Evolutionary conservation across 345 rosid species (phyloP), one percentile per base, ranked within the genome.

Genomic region (Noccaea caerulescens): DNA sequence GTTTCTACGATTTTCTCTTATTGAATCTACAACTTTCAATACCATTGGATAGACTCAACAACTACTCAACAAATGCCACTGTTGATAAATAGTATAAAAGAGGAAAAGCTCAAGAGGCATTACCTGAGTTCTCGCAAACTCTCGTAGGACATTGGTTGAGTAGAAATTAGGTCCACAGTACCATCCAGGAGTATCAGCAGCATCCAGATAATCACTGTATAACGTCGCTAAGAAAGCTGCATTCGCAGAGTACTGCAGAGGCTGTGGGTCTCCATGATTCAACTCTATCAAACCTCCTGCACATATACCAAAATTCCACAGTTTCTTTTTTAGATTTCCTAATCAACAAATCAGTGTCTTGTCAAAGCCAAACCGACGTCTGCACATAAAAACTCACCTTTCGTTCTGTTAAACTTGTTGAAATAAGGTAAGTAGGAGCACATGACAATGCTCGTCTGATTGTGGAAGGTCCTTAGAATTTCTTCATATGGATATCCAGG

Each of bases 171-270:
- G 95, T 36, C 98, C 98, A 76, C 98, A 91, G 58, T 88, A 88
- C 97, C 98, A 91, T 75, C 97, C 99, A 50, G 97, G 98, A 69
- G 97, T 89, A 82, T 91, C 92, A 34, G 96, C 92, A 81, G 96
- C 97, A 44, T 91, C 98, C 39, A 94, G 93, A 79, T 91, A 94
- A 82, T 94, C 99, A 72, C 91, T 85, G 61, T 71, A 94, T 12
- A 89, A 34, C 4, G 92, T 61, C 0, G 99, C 99, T 64, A 94
- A 77, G 82, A 88, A 94, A 41, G 99, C 97, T 50, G 99, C 96
- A 81, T 94, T 91, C 43, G 78, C 96, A 8, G 86, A 84, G 72
- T 94, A 94, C 65, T 94, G 99, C 56, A 94, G 88, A 23, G 98
- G 99, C 82, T 91, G 99, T n/a, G 97, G 98, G 49, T 76, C 79